A percentile compares a stretch with the other conserved stretches of the same genome.
Evolutionary conservation across 768 basidiomycete genomes (phyloP).

Genomic region (Auricularia sp.): DNA sequence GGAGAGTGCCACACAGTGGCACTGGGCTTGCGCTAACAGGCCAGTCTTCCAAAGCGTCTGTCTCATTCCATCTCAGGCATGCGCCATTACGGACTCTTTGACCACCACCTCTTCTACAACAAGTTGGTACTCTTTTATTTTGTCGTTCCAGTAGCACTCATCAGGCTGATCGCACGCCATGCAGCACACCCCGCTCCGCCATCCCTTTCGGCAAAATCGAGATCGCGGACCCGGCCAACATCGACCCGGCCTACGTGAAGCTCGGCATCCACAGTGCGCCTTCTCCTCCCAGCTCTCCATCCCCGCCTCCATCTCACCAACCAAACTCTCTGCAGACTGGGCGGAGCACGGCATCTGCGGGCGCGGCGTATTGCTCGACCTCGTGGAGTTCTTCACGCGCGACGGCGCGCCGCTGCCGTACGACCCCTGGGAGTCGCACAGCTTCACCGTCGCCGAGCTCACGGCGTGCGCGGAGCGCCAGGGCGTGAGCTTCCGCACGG

Average conservation of each 20-base stretch:
- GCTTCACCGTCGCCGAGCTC: constrained; percentile 44
- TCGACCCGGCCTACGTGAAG: constrained; percentile 38
- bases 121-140: constrained; percentile 29
- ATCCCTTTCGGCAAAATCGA: constrained; percentile 27
- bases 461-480: constrained; percentile 48
- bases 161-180: neutral
- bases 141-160: neutral
- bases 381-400: constrained; percentile 44
- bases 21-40: no score
- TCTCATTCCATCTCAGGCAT: neutral
- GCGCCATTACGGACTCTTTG: constrained; percentile 8
- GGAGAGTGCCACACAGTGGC: no score
- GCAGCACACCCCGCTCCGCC: constrained; percentile 33
- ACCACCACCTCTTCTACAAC: constrained; percentile 52
- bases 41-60: neutral
- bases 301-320: constrained; percentile 1
- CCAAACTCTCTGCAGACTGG: constrained; percentile 40
- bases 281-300: neutral
- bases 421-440: constrained; percentile 52
- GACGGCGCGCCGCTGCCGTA: constrained; percentile 23
- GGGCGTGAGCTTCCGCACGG: constrained; percentile 47
- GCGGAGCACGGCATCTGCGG: constrained; percentile 51
- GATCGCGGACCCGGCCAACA: constrained; percentile 38
- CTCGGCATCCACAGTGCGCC: constrained; percentile 63
- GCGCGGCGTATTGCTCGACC: constrained; percentile 58